These are phyloP conservation scores for Diddensiella transvaalensis DNA, from an alignment of 805 yeast species.

Conservation along the genomic window DNA sequence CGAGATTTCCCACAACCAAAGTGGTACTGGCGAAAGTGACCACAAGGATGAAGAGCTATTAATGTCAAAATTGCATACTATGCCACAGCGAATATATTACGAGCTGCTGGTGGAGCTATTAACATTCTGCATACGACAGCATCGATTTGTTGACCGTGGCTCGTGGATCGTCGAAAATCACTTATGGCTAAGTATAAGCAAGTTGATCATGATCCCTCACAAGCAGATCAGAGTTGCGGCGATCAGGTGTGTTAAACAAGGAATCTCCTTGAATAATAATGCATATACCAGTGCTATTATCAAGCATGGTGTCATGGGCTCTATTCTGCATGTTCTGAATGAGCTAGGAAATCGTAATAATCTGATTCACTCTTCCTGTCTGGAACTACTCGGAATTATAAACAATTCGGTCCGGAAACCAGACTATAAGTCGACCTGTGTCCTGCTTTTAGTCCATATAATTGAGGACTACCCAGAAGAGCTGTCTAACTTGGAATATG, in stretches of 20 bases:
- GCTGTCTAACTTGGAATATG: conserved; percentile 34
- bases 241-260: conserved; percentile 61
- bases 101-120: conserved; percentile 68
- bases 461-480: conserved; percentile 31
- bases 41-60: neutral
- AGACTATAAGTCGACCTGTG: neutral
- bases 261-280: conserved; percentile 56
- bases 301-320: conserved; percentile 48
- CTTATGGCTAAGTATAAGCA: conserved; percentile 53
- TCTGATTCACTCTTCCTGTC: conserved; percentile 68
- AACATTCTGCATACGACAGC: conserved; percentile 63
- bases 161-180: conserved; percentile 56
- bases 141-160: conserved; percentile 55
- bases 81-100: conserved; percentile 33
- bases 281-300: conserved; percentile 55
- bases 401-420: conserved; percentile 7
- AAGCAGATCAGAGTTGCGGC: conserved; percentile 62
- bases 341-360: conserved; percentile 51
- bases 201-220: conserved; percentile 44
- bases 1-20: neutral
- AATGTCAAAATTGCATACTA: neutral
- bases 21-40: neutral
- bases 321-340: conserved; percentile 48
- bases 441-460: conserved; percentile 30
- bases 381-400: conserved; percentile 46